Base-by-base conservation (phyloP, 768 basidiomycete genomes). In the Xerocomellus chrysenteron region DNA sequence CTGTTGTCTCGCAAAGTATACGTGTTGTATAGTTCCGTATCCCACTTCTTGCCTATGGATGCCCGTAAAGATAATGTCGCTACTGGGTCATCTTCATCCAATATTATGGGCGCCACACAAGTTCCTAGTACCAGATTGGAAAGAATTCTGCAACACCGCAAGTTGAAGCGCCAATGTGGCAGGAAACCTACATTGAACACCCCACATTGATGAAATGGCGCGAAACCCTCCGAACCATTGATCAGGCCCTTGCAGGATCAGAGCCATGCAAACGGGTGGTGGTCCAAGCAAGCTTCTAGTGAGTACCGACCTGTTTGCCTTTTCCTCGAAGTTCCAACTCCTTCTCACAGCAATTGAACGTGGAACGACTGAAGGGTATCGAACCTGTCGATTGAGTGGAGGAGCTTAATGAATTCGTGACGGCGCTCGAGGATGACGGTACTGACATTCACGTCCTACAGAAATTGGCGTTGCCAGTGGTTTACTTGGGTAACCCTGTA, bases 201-300 rank as follows among this genome's bases (percentile, higher is more conserved):
- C n/a, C n/a, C n/a, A n/a, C n/a, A n/a, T n/a, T n/a, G n/a, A n/a
- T n/a, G n/a, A n/a, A 76, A 80, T 50, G 80, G 79, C 59, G 79
- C 75, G 51, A 70, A 74, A 28, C 74, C 72, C 33, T 65, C 80
- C 26, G 74, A 83, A n/a, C 81, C 84, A 17, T 72, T 94, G 65
- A 73, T 92, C 63, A 85, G 90, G 61, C 84, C 86, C 21, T 70
- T 90, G 55, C 83, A 86, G 57, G 85, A 82, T 52, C 78, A 80
- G 59, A 85, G 79, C 57, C 83, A 86, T 63, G 86, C 90, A 64
- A 85, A 83, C 21, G 83, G 83, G 8, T 95, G 93, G 93, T 94
- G 93, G 92, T 68, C 84, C 59, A 91, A 89, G 68, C 79, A 87
- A 60, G 85, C 83, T 68, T 76, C 81, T 41, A 71, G 92, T 94